Base-by-base conservation (phyloP, 352 stramenopile genomes). In the Halophytophthora polymorphica region DNA sequence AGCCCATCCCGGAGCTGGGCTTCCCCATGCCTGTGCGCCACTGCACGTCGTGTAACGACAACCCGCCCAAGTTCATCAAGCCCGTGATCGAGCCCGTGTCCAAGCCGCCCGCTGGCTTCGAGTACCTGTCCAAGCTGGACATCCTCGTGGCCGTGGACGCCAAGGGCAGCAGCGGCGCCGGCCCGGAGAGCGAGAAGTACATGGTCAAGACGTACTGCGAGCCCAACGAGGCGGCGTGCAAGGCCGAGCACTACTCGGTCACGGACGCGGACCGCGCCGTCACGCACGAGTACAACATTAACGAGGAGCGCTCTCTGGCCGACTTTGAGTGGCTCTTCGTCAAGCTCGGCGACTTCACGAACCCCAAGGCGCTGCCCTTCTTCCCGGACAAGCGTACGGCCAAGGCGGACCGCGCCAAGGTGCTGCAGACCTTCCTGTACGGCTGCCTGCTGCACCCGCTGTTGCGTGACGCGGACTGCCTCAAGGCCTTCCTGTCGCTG, bases 251-350 rank as follows among this genome's bases (percentile, higher is more conserved):
- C 47, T 69, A 83, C 47, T 44, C 61, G 15, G 57, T 92, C 8
- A 66, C 68, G 2, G 81, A 90, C 23, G 63, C 57, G 0, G 77
- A 89, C 61, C 80, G 76, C 33, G 56, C 76, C 2, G 71, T 91
- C 6, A 85, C 83, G 2, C 88, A 91, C 63, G 83, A 93, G 66
- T 93, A 93, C 61, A 61, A 71, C 33, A 90, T 93, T 48, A 67
- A 58, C 39, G 68, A 83, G 50, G 69, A 72, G 55, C 83, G 83
- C 55, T 79, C 62, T 38, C 77, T 90, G 34, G 58, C 69, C n/a
- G 83, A 94, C 62, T 92, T 92, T 35, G 81, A 94, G 60, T 92
- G 83, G 81, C 65, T 94, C 15, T 83, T 87, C 49, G 61, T 70
- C 2, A 83, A 83, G 19, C 61, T 90, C n/a, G 79, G 83, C 13